Base-by-base conservation (phyloP, 805 yeast genomes). In the Metschnikowia matae region DNA sequence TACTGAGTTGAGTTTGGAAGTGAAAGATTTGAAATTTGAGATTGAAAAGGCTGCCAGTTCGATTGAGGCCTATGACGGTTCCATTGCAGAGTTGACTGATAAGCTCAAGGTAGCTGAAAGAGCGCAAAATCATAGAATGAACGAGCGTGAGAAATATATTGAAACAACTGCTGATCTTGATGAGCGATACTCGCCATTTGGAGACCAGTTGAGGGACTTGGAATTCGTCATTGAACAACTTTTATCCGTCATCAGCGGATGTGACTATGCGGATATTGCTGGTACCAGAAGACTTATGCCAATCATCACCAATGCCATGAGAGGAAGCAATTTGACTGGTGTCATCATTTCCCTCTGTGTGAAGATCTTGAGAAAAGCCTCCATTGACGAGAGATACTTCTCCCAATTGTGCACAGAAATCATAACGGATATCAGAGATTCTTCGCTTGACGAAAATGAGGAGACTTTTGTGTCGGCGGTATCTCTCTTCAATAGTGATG, bases 211-310 rank as follows among this genome's bases (percentile, higher is more conserved):
- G 4, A 74, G 71, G 20, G 89, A 85, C 49, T 62, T 82, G 29
- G 91, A 87, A 54, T 90, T 83, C 62, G 80, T 90, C 43, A 76
- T 90, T 39, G 82, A 82, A 51, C 96, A 94, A 65, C 65, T 92
- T 18, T 63, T 92, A 36, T 66, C 71, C 8, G 78, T 89, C 26
- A 84, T 91, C 0, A 78, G 78, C 29, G 79, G 80, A 36, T 86
- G 85, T 62, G 98, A 94, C 64, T 89, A 82, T 61, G 85, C 89
- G 58, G 97, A 94, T 70, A 96, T 91, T 65, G 79, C 87, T 43
- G 97, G 97, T 18, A 80, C 97, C 62, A 78, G 96, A 64, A 82
- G 82, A 41, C 82, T 89, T 81, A 68, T 87, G 37, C 73, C 72
- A 34, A 64, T 71, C 10, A 64, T 72, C 21, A 64, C 76, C 53